These are phyloP conservation scores for Macrophomina phaseolina DNA, from an alignment of 2,329 filamentous ascomycete genomes.

Conservation along the genomic window DNA sequence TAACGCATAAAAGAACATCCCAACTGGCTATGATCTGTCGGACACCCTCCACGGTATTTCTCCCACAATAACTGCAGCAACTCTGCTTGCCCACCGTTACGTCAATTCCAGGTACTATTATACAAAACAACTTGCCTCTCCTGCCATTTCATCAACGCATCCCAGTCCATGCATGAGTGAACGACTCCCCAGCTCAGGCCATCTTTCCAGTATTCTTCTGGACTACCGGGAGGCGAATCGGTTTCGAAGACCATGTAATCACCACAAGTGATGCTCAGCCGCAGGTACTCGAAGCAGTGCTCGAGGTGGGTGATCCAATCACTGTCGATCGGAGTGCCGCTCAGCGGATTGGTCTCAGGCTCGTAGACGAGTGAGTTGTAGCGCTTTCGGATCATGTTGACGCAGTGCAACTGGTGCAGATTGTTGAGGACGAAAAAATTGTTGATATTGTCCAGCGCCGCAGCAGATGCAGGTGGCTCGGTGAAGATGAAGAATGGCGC, in stretches of 20 bases:
- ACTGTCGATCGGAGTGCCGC: not conserved
- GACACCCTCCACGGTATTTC: too few species aligned
- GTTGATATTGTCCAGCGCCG: not conserved
- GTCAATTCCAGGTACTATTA: too few species aligned
- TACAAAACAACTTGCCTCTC: too few species aligned
- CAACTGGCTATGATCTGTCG: too few species aligned
- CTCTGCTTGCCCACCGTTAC: too few species aligned
- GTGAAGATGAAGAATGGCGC: slow-evolving; percentile 1
- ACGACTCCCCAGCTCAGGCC: slow-evolving; percentile 5
- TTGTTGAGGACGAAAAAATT: slow-evolving; percentile 12
- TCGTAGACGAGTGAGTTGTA: slow-evolving; percentile 2
- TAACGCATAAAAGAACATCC: too few species aligned
- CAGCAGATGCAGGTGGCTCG: not conserved
- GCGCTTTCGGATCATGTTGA: slow-evolving; percentile 14
- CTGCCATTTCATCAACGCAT: too few species aligned
- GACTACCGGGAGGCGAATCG: slow-evolving; percentile 1
- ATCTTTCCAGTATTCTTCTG: slow-evolving; percentile 7
- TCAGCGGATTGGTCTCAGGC: not conserved
- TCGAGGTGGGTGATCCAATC: slow-evolving; percentile 38
- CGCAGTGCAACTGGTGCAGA: slow-evolving; percentile 12
- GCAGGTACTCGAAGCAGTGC: slow-evolving; percentile 50
- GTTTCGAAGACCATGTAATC: slow-evolving; percentile 42
- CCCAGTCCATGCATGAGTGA: not conserved
- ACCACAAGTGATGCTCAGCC: slow-evolving; percentile 44
- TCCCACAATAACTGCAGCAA: too few species aligned